These are phyloP conservation scores for Bruguiera hainesii DNA, from an alignment of 441 rosid genomes.

Conservation along the genomic window DNA sequence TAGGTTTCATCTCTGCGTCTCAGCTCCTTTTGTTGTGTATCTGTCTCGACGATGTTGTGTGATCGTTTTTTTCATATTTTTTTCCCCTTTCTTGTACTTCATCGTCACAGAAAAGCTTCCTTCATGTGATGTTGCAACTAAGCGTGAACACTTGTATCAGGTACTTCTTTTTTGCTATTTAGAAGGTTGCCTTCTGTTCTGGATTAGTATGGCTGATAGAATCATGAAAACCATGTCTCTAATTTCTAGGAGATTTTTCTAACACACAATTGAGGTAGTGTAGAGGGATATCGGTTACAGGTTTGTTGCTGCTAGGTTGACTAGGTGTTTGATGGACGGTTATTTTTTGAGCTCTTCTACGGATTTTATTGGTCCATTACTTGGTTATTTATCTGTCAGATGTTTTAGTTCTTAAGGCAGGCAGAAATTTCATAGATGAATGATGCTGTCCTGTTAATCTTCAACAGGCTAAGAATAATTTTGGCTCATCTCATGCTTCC, in stretches of 20 bases:
- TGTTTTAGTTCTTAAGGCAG: not conserved
- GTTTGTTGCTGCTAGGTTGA: no score
- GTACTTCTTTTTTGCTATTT: constrained; percentile 26
- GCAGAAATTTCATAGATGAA: not conserved
- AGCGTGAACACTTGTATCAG: constrained; percentile 81
- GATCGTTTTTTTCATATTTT: not conserved
- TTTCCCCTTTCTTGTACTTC: not conserved
- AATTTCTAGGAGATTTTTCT: not conserved
- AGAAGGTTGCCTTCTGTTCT: not conserved
- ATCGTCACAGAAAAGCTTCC: constrained; percentile 41
- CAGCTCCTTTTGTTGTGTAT: not conserved
- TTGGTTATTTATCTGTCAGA: not conserved
- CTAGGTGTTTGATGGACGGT: no score
- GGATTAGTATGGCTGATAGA: not conserved
- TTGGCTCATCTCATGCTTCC: constrained; percentile 3
- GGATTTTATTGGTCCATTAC: no score
- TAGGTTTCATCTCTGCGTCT: constrained; percentile 46
- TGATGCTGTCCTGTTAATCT: constrained; percentile 3
- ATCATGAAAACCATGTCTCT: no score
- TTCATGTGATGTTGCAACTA: constrained; percentile 60
- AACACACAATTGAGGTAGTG: not conserved
- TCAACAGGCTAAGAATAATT: constrained; percentile 9
- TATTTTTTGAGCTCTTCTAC: no score
- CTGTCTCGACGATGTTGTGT: not conserved
- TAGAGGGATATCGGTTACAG: no score